phyloP scores from a whole-genome alignment of 208 protist species.

The Plasmodiophora brassicae region DNA sequence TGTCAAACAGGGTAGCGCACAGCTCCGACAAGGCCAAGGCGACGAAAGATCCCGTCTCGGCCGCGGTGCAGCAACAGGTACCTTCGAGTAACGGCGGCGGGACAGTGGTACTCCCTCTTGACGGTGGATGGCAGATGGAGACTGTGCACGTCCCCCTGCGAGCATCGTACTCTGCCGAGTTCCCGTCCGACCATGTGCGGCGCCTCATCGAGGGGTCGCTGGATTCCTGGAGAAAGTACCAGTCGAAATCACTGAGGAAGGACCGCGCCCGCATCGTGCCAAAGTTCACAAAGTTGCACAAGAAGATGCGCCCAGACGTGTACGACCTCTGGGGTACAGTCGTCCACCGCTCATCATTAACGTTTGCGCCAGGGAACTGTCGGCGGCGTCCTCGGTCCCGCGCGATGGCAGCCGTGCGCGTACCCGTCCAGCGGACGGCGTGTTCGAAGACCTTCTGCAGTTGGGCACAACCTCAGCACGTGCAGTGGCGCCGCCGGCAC shows the following conservation, averaged over 20 bases:
- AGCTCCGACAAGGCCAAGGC: background rate
- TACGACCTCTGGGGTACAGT: too few relatives aligned
- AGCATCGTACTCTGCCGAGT: background rate
- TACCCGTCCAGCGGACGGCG: too few relatives aligned
- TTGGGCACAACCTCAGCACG: too few relatives aligned
- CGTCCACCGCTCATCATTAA: too few relatives aligned
- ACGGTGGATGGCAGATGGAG: background rate
- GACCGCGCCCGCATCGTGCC: background rate
- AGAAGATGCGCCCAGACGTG: background rate
- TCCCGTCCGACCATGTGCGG: background rate
- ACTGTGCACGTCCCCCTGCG: background rate
- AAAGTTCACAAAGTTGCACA: slow-evolving; percentile 23
- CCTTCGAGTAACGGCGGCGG: background rate
- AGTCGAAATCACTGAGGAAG: background rate
- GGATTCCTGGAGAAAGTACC: background rate
- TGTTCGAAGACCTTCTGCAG: too few relatives aligned
- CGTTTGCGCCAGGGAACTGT: too few relatives aligned
- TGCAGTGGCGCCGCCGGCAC: too few relatives aligned
- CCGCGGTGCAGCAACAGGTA: background rate
- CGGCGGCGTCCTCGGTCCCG: too few relatives aligned
- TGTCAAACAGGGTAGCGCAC: background rate
- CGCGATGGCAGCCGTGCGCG: too few relatives aligned
- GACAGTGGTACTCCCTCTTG: background rate
- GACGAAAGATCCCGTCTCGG: background rate
- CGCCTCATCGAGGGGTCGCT: background rate